These are phyloP conservation scores for Isoetes engelmannii DNA, from an alignment of 83 land plant species.

Conservation along the genomic window DNA sequence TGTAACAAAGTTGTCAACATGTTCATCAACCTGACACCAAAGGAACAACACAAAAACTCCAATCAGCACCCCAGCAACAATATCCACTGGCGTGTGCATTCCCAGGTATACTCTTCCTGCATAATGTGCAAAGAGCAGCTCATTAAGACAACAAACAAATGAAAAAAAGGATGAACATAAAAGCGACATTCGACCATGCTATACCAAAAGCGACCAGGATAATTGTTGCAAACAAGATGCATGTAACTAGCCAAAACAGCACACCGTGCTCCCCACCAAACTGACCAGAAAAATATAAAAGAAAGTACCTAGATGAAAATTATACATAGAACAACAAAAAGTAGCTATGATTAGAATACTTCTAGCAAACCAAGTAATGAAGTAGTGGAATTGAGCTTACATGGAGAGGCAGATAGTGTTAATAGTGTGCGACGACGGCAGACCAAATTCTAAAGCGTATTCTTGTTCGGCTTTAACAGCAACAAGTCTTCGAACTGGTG, in stretches of 20 bases:
- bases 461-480: conserved; percentile 64
- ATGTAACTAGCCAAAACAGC: not conserved
- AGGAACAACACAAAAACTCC: conserved; percentile 50
- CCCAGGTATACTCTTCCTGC: conserved; percentile 92
- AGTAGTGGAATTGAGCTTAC: conserved; percentile 29
- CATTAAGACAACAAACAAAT: not conserved
- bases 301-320: conserved; percentile 24
- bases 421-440: conserved; percentile 95
- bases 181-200: not conserved
- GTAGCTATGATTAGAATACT: not conserved
- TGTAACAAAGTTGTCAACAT: conserved; percentile 59
- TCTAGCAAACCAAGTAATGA: not conserved
- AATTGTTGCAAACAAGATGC: conserved; percentile 10
- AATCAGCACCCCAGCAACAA: conserved; percentile 55
- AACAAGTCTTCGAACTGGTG: conserved; percentile 77
- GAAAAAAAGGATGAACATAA: not conserved
- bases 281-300: conserved; percentile 18
- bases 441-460: conserved; percentile 82
- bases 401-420: conserved; percentile 88
- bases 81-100: conserved; percentile 85
- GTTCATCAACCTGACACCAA: conserved; percentile 58
- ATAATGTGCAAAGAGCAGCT: not conserved
- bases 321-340: not conserved
- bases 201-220: conserved; percentile 16
- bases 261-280: not conserved